phyloP scores from a whole-genome alignment of 2,329 filamentous ascomycete genomes.

The Blastomyces parvus region DNA sequence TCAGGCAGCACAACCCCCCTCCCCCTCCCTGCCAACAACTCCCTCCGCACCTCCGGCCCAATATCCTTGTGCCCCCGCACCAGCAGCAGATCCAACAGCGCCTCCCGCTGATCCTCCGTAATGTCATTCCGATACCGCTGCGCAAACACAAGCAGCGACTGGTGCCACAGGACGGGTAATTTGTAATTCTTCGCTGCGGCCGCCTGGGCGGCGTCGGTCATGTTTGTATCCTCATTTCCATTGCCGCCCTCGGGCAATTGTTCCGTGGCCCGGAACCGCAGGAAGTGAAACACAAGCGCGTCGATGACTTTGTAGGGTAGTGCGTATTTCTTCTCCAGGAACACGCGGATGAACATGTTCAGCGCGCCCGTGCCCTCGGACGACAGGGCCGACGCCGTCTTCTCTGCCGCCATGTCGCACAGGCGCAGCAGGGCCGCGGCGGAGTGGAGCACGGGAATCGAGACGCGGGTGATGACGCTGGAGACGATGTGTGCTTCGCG shows the following conservation, averaged over 20 bases:
- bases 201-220: conserved; percentile 32
- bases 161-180: conserved; percentile 92
- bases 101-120: conserved; percentile 88
- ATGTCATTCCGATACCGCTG: conserved; percentile 94
- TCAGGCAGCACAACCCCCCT: conserved; percentile 56
- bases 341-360: conserved; percentile 87
- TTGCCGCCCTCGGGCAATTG: conserved; percentile 44
- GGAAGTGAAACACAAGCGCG: conserved; percentile 89
- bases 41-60: conserved; percentile 80
- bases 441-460: conserved; percentile 83
- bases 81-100: conserved; percentile 75
- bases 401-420: conserved; percentile 88
- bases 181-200: conserved; percentile 50
- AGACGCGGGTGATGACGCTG: conserved; percentile 73
- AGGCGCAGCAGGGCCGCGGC: conserved; percentile 83
- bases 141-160: conserved; percentile 83
- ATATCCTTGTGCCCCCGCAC: conserved; percentile 79
- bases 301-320: conserved; percentile 92
- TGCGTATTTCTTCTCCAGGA: conserved; percentile 95
- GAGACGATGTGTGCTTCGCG: conserved; percentile 88
- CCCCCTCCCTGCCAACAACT: conserved; percentile 78
- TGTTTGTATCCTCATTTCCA: conserved; percentile 45
- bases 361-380: conserved; percentile 83
- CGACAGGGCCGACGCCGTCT: conserved; percentile 59
- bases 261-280: conserved; percentile 70